Evolutionary conservation across 176 grass and related monocot species (phyloP).

Genomic region (maize (Zea mays)): Zm-B73-REFERENCE-NAM-5.0 NC_050096.1:51187501-51188000

Average conservation of each 20-base stretch:
- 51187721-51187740: neutral
- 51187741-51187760: neutral
- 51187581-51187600: too few relatives aligned
- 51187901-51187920: conserved; percentile 10
- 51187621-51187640: conserved; percentile 21
- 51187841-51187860: neutral
- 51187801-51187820: neutral
- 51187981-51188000: neutral
- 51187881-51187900: neutral
- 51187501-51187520: conserved; percentile 37
- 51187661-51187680: neutral
- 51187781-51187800: neutral
- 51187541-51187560: neutral
- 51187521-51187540: conserved; percentile 22
- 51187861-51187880: conserved; percentile 18
- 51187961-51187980: neutral
- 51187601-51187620: neutral
- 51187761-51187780: neutral
- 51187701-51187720: neutral
- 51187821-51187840: neutral
- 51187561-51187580: neutral
- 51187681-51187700: conserved; percentile 13
- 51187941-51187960: neutral
- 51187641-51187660: neutral
- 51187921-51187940: conserved; percentile 25